Conservation (phyloP, 164 flowering plant genomes). For the Liriodendron chinense region DNA sequence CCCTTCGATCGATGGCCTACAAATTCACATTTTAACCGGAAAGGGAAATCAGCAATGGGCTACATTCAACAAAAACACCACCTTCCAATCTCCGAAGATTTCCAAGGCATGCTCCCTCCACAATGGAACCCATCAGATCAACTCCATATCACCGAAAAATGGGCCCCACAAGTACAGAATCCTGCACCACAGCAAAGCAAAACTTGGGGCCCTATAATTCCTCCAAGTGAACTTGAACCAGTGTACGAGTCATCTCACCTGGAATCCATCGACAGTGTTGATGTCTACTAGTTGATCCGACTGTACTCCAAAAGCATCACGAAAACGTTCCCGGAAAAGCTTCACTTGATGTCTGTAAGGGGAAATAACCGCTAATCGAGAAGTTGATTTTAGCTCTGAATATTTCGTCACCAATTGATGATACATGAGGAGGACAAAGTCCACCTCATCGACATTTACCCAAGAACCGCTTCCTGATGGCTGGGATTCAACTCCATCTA, state of each 20-base stretch:
- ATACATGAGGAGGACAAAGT: conserved; percentile 71
- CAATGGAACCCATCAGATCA: too few species aligned
- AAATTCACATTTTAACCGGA: too few species aligned
- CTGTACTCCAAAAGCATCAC: conserved; percentile 57
- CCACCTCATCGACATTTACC: conserved; percentile 79
- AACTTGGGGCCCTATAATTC: too few species aligned
- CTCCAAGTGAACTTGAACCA: too few species aligned
- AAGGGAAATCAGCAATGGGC: too few species aligned
- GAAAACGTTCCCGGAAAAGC: conserved; percentile 62
- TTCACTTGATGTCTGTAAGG: conserved; percentile 88
- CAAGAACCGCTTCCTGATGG: conserved; percentile 80
- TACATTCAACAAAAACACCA: too few species aligned
- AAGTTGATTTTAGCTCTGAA: conserved; percentile 78
- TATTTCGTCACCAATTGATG: conserved; percentile 56
- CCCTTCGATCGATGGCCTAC: too few species aligned
- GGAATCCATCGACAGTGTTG: conserved; percentile 91
- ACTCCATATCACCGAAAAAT: too few species aligned
- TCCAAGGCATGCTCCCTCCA: too few species aligned
- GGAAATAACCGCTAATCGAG: conserved; percentile 75
- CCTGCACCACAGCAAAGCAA: too few species aligned
- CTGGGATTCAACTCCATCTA: conserved; percentile 75
- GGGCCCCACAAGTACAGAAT: too few species aligned
- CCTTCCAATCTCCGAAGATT: too few species aligned
- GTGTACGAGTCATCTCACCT: conserved; percentile 39
- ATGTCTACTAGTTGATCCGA: conserved; percentile 76